Evolutionary conservation across 768 basidiomycete species (phyloP).

Genomic region (Polyporus arcularius): DNA sequence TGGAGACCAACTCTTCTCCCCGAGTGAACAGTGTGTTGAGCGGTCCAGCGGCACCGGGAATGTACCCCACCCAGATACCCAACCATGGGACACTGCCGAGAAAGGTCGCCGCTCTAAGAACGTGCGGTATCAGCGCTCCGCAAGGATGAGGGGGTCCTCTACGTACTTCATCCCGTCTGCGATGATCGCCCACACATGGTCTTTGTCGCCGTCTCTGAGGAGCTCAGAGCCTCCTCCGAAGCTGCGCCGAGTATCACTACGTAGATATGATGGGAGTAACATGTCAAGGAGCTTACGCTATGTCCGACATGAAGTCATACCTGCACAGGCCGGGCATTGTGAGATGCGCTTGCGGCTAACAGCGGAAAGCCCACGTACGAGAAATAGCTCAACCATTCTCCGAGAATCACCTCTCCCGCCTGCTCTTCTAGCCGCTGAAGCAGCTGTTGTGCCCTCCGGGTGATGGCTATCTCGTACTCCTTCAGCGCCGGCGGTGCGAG

Average conservation of each 20-base stretch:
- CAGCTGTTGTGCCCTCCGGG: conserved; percentile 40
- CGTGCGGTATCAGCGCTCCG: background rate
- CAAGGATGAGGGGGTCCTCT: too few relatives aligned
- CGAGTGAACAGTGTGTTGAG: background rate
- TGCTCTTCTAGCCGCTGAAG: conserved; percentile 35
- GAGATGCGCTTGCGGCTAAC: too few relatives aligned
- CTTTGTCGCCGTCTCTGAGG: conserved; percentile 42
- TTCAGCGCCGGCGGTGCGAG: conserved; percentile 48
- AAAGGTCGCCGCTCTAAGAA: background rate
- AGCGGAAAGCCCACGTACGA: conserved; percentile 30
- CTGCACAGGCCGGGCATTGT: background rate
- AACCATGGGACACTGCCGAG: conserved; percentile 10
- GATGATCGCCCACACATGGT: conserved; percentile 45
- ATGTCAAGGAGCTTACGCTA: conserved; percentile 31
- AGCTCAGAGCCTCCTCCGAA: conserved; percentile 42
- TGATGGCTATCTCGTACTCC: conserved; percentile 46
- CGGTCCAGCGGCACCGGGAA: background rate
- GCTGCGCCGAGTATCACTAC: background rate
- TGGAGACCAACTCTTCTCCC: background rate
- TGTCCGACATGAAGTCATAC: conserved; percentile 41
- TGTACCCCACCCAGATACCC: background rate
- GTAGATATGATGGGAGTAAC: background rate
- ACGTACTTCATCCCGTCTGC: conserved; percentile 33
- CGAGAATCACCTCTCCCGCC: conserved; percentile 31
- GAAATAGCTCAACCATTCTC: conserved; percentile 41